Evolutionary conservation across 768 basidiomycete genomes (phyloP).

Genomic region (Suillus cothurnatus): DNA sequence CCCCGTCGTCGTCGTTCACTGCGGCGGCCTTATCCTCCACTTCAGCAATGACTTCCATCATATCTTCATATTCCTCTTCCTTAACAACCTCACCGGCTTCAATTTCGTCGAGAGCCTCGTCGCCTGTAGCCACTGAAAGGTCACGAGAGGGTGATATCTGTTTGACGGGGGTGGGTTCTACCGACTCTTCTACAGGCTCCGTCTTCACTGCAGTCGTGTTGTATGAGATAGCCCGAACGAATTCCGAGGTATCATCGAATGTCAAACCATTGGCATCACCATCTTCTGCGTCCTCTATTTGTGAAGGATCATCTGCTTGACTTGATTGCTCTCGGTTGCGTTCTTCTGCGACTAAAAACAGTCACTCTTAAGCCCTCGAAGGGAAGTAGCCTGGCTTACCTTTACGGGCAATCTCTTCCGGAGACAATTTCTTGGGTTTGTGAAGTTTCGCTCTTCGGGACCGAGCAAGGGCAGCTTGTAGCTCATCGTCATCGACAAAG

Average conservation of each 20-base stretch:
- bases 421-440: conserved; percentile 73
- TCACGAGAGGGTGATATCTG: conserved; percentile 49
- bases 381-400: conserved; percentile 47
- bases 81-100: conserved; percentile 86
- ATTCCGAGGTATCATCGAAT: conserved; percentile 97
- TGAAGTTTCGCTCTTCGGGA: conserved; percentile 81
- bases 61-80: conserved; percentile 76
- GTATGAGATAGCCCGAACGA: conserved; percentile 82
- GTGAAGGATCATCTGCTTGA: conserved; percentile 40
- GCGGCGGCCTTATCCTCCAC: conserved; percentile 47
- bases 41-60: conserved; percentile 72
- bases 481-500: conserved; percentile 97
- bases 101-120: conserved; percentile 69
- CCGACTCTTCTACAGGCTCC: conserved; percentile 43
- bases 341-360: conserved; percentile 62
- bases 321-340: conserved; percentile 54
- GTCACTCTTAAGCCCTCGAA: neutral
- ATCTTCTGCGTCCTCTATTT: conserved; percentile 47
- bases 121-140: conserved; percentile 57
- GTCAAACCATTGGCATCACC: conserved; percentile 56
- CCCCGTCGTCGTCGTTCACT: conserved; percentile 38
- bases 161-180: conserved; percentile 29
- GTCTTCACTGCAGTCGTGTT: conserved; percentile 57
- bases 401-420: conserved; percentile 80
- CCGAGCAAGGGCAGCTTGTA: conserved; percentile 89